Conservation (phyloP, 2,329 filamentous ascomycete species). For the Pyrenophora teres region DNA sequence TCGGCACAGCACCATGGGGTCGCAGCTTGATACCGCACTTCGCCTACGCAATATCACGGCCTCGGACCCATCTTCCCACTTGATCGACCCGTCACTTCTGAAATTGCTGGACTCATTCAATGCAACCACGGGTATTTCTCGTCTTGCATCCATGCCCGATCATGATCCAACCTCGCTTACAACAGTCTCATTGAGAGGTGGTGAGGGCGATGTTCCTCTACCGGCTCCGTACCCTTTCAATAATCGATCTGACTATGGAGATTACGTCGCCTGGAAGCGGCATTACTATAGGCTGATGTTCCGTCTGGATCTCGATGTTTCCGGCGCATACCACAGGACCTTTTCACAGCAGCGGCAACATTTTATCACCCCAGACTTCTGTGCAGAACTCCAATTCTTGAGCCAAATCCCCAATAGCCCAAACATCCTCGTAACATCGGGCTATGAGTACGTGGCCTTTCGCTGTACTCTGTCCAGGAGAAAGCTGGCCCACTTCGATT, state of each 20-base stretch:
- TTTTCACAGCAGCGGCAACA: no score
- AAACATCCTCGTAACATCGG: background rate
- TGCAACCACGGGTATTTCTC: background rate
- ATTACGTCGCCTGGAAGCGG: no score
- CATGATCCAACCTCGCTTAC: background rate
- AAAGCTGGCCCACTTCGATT: background rate
- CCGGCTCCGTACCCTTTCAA: no score
- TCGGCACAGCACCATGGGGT: constrained; percentile 15
- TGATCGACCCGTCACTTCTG: background rate
- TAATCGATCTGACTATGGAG: no score
- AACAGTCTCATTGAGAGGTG: constrained; percentile 18
- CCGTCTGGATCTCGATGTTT: no score
- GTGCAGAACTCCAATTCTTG: no score
- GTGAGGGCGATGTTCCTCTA: constrained; percentile 5
- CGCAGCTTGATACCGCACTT: constrained; percentile 4
- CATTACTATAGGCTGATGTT: no score
- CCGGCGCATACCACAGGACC: no score
- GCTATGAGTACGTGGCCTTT: background rate
- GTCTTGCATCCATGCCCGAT: background rate
- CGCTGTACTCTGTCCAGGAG: background rate
- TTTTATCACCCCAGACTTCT: no score
- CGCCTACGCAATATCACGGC: constrained; percentile 18
- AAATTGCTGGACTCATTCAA: background rate
- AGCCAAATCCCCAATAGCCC: no score
- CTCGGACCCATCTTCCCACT: background rate